These are phyloP conservation scores for Amanita rubescens DNA, from an alignment of 768 basidiomycete species.

Conservation along the genomic window DNA sequence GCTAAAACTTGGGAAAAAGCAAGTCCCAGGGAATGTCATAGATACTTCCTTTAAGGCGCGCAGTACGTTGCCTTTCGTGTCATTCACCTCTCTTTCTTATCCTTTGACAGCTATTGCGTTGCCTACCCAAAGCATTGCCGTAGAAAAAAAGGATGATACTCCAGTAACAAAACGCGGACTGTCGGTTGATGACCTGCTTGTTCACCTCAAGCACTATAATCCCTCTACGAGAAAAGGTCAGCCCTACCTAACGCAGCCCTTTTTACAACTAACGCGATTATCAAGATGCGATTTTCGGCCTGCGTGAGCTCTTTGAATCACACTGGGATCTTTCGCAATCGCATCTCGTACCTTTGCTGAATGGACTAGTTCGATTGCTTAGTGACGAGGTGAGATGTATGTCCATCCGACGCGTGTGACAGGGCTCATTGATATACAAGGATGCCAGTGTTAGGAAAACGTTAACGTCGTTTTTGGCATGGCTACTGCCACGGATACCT, in stretches of 20 bases:
- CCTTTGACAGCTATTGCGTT: slow-evolving; percentile 72
- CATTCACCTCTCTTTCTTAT: slow-evolving; percentile 7
- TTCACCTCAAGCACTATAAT: slow-evolving; percentile 81
- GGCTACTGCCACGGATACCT: slow-evolving; percentile 63
- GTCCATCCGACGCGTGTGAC: not conserved
- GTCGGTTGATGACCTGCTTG: slow-evolving; percentile 67
- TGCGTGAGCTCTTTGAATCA: slow-evolving; percentile 62
- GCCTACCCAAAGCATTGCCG: slow-evolving; percentile 72
- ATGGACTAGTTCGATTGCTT: slow-evolving; percentile 61
- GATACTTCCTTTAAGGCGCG: slow-evolving; percentile 96
- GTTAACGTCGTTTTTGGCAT: slow-evolving; percentile 58
- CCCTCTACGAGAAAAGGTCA: slow-evolving; percentile 66
- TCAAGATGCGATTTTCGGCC: slow-evolving; percentile 65
- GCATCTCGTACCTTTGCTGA: slow-evolving; percentile 48
- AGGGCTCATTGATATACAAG: slow-evolving; percentile 30
- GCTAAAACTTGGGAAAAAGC: slow-evolving; percentile 94
- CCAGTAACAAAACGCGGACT: slow-evolving; percentile 76
- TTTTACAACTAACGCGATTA: not conserved
- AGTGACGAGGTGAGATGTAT: slow-evolving; percentile 63
- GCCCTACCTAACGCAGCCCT: not conserved
- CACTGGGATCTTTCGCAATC: slow-evolving; percentile 49
- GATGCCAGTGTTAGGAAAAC: slow-evolving; percentile 75
- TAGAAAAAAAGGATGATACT: slow-evolving; percentile 42
- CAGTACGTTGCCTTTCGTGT: slow-evolving; percentile 45
- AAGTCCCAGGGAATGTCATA: slow-evolving; percentile 71